These are phyloP conservation scores for Diaporthe eres DNA, from an alignment of 2,329 filamentous ascomycete genomes.

Conservation along the genomic window DNA sequence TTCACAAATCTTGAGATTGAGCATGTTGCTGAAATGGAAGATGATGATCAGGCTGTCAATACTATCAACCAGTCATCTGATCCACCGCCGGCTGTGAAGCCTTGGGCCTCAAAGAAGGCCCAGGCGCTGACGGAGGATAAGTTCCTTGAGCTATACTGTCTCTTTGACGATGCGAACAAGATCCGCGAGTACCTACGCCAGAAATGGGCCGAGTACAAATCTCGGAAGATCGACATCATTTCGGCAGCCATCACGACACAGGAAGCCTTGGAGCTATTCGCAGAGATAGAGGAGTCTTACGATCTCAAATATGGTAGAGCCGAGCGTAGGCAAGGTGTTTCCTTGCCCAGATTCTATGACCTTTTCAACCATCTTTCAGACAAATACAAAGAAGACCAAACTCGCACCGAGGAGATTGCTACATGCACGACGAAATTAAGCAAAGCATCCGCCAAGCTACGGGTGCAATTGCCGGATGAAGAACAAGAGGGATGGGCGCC, in stretches of 20 bases:
- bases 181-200: neutral
- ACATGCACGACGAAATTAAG: too few relatives aligned
- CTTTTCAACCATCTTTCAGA: neutral
- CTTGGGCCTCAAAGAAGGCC: neutral
- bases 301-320: neutral
- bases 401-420: neutral
- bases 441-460: neutral
- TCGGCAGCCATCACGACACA: neutral
- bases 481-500: neutral
- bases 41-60: too few relatives aligned
- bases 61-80: too few relatives aligned
- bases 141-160: constrained; percentile 8
- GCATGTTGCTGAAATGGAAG: too few relatives aligned
- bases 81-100: neutral
- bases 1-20: neutral
- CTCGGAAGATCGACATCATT: neutral
- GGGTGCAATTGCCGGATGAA: neutral
- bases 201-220: neutral
- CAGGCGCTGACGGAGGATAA: neutral
- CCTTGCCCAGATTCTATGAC: neutral
- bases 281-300: neutral
- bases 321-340: neutral
- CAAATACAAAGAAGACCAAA: neutral
- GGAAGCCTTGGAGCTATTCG: neutral
- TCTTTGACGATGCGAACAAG: neutral